Percentiles rank a stretch among this genome's conserved stretches.
Conservation (phyloP, 257 asterid species). For the Rehmannia glutinosa region DNA sequence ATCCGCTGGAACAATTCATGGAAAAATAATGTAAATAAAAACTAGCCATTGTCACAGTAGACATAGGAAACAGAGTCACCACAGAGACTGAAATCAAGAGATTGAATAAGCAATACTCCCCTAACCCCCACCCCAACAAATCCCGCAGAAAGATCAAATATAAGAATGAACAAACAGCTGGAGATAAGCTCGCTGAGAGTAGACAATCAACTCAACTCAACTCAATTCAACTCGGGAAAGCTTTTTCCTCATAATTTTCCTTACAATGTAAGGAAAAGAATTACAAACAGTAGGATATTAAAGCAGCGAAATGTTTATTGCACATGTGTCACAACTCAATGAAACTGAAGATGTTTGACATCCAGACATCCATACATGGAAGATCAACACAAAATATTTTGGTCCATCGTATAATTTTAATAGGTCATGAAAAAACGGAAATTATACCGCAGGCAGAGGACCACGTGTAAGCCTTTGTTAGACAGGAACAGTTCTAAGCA, state of each 20-base stretch:
- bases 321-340: not conserved
- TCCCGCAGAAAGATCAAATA: not conserved
- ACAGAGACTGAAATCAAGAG: slow-evolving; percentile 1
- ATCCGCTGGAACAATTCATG: slow-evolving; percentile 44
- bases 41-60: not conserved
- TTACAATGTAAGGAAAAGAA: not conserved
- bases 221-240: not conserved
- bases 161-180: not conserved
- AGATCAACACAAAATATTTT: not conserved
- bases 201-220: not conserved
- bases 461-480: not conserved
- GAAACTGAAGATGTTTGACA: slow-evolving; percentile 6
- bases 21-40: slow-evolving; percentile 17
- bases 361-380: not conserved
- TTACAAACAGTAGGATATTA: not conserved
- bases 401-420: not conserved
- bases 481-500: not conserved
- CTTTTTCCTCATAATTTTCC: not conserved
- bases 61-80: not conserved
- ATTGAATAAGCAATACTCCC: not conserved
- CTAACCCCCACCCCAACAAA: not conserved
- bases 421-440: not conserved
- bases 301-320: not conserved
- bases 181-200: not conserved
- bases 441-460: not conserved